Evolutionary conservation across 768 basidiomycete species (phyloP), one percentile per base, ranked within the genome.

Genomic region (Arthromyces matolae): DNA sequence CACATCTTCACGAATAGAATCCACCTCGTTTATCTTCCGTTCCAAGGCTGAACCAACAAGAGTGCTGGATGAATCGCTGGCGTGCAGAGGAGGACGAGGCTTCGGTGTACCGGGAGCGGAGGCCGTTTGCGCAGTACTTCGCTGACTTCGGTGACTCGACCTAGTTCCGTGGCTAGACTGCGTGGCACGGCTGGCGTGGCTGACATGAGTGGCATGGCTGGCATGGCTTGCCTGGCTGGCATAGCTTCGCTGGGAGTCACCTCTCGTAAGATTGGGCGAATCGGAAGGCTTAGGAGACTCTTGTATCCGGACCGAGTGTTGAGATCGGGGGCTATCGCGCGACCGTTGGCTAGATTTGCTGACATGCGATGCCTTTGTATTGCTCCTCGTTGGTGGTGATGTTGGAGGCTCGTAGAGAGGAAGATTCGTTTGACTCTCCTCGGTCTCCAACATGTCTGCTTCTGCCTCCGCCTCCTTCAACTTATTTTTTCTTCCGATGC

Each of bases 31-130:
- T 36, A 85, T 67, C 66, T 89, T 89, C 57, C 86, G 78, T 48
- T 86, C 80, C 40, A 75, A 67, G 1, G 83, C 84, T 14, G 84
- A 86, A 3, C 86, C 86, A n/a, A 89, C 78, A 23, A 89, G 79
- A 1, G 86, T 89, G 53, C 77, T 79, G 1, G 79, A 71, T 2
- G 87, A 87, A 53, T 88, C 83, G 19, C 76, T 79, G n/a, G 79
- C 72, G 24, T 72, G 65, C 20, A 71, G 55, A 7, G 61, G 64
- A 22, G 57, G 43, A 13, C 60, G 63, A n/a, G 48, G 36, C 33
- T 44, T 51, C 40, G 49, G 45, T 41, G 34, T 54, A 44, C 29
- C 60, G 56, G 37, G 45, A 41, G 29, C 57, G 32, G 51, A 45
- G 27, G 32, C 39, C 28, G n/a, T 48, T 48, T 34, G 53, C 22